phyloP scores from a whole-genome alignment of 805 yeast genomes.

The Candida taoyuanica region DNA sequence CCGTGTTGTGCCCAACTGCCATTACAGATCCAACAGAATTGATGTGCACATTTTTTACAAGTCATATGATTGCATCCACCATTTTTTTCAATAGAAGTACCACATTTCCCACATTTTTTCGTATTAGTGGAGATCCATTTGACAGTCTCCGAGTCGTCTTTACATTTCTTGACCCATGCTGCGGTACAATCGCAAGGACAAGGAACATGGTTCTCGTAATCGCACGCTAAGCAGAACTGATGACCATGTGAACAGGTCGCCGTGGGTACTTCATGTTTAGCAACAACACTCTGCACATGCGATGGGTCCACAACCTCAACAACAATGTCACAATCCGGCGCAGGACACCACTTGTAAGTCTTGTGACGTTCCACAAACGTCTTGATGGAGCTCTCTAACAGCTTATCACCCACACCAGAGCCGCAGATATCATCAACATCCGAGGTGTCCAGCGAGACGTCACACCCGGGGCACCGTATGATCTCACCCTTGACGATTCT shows the following conservation, averaged over 20 bases:
- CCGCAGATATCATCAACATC: conserved; percentile 42
- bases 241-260: conserved; percentile 67
- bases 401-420: conserved; percentile 26
- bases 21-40: conserved; percentile 93
- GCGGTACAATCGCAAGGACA: conserved; percentile 69
- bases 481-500: conserved; percentile 38
- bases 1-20: conserved; percentile 73
- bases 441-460: conserved; percentile 32
- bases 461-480: conserved; percentile 64
- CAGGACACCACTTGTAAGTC: conserved; percentile 74
- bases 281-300: conserved; percentile 10
- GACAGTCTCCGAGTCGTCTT: conserved; percentile 82
- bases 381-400: conserved; percentile 37
- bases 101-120: conserved; percentile 81
- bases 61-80: conserved; percentile 98
- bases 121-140: conserved; percentile 87
- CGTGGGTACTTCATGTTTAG: conserved; percentile 44
- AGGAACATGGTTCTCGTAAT: conserved; percentile 74
- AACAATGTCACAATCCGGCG: conserved; percentile 67
- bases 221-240: conserved; percentile 75
- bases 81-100: conserved; percentile 76
- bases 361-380: conserved; percentile 48
- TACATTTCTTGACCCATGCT: conserved; percentile 73
- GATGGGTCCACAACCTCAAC: conserved; percentile 33
- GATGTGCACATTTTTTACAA: conserved; percentile 68